Conservation (phyloP, 768 basidiomycete species). For the Podaxis rugospora region DNA sequence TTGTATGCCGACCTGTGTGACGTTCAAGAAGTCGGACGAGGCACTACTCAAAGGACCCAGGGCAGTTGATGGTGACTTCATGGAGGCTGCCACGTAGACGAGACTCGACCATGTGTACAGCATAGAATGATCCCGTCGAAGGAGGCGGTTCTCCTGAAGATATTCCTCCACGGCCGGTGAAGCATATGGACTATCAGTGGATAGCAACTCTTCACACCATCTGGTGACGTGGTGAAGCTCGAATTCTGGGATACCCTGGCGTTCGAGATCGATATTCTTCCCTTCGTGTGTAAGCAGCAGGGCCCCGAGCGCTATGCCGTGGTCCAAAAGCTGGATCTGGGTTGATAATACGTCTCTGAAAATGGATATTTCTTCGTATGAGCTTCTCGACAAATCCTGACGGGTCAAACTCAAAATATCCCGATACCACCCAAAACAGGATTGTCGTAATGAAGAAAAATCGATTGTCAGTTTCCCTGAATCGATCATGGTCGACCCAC, state of each 20-base stretch:
- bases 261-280: conserved; percentile 21
- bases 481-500: conserved; percentile 33
- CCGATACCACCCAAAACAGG: conserved; percentile 50
- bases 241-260: conserved; percentile 44
- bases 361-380: conserved; percentile 69
- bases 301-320: conserved; percentile 63
- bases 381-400: conserved; percentile 40
- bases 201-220: conserved; percentile 48
- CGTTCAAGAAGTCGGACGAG: conserved; percentile 45
- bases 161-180: conserved; percentile 51
- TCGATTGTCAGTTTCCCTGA: conserved; percentile 47
- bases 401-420: conserved; percentile 36
- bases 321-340: conserved; percentile 62
- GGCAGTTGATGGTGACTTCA: conserved; percentile 41
- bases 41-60: conserved; percentile 15
- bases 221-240: conserved; percentile 53
- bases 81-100: conserved; percentile 52
- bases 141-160: conserved; percentile 41
- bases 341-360: conserved; percentile 56
- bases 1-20: conserved; percentile 23
- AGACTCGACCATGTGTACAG: conserved; percentile 70
- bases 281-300: conserved; percentile 45
- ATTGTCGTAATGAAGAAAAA: conserved; percentile 48
- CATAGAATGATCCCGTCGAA: conserved; percentile 38
- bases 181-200: conserved; percentile 32